Evolutionary conservation across 108 stramenopile genomes (phyloP), one percentile per base, ranked within the genome.

Genomic region (Nitzschia sp.): DNA sequence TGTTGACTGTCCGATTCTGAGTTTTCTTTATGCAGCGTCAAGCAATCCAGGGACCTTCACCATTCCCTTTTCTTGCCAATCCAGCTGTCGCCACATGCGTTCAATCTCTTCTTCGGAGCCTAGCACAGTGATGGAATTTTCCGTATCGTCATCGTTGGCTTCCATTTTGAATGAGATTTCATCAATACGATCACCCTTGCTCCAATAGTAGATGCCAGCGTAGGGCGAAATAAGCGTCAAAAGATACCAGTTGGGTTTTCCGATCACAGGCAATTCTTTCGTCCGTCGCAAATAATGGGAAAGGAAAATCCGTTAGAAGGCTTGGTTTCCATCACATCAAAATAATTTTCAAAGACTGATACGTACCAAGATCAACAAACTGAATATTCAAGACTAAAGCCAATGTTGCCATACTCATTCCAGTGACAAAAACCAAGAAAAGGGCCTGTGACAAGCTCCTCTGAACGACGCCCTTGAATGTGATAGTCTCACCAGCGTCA

Each of bases 121-220:
- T 33, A 79, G 71, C 6, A 91, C 80, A 8, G 76, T 84, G 58
- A 97, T 83, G 59, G 91, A 88, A 73, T 93, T 92, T 66, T 83
- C 76, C 27, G 77, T 93, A 22, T 91, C 94, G 59, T 97, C 95
- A 59, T 93, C 92, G 50, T 88, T 86, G n/a, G 80, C 72, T 31
- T 83, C 74, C 23, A 93, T 75, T 45, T 91, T 90, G 44, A 92
- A 79, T 50, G 88, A 75, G 55, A 87, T 82, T 45, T 93, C 93
- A 69, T 96, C 93, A 16, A 90, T 81, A 9, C 94, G 81, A 58
- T 92, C 89, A n/a, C 94, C 97, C 28, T 84, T 73, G 58, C 82
- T 69, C 97, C 97, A 97, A 75, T 97, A 97, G 82, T 94, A 97
- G 46, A 97, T 69, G 3, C 96, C 97, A 23, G 96, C 96, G 64